phyloP scores from a whole-genome alignment of 257 asterid species.

The Solanum rostratum region DNA sequence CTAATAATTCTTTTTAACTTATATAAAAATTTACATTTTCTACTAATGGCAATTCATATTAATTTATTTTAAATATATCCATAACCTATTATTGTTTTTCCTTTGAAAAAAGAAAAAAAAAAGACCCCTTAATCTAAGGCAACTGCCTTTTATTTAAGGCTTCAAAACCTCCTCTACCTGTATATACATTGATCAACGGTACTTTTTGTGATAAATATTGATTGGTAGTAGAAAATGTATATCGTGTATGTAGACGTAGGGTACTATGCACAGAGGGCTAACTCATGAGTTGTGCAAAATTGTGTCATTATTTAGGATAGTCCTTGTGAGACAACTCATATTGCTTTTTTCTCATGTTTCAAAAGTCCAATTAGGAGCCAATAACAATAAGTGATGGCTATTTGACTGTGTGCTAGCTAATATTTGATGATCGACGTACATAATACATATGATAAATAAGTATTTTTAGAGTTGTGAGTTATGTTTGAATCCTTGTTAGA shows the following conservation, averaged over 20 bases:
- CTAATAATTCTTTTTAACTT: too few relatives aligned
- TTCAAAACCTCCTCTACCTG: too few relatives aligned
- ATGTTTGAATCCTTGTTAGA: neutral
- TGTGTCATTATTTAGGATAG: neutral
- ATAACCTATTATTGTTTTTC: too few relatives aligned
- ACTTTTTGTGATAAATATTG: too few relatives aligned
- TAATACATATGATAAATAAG: neutral
- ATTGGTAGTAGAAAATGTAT: too few relatives aligned
- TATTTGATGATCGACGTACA: neutral
- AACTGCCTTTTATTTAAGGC: too few relatives aligned
- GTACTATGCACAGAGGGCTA: neutral
- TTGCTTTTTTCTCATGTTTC: neutral
- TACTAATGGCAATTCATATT: too few relatives aligned
- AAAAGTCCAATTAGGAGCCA: neutral
- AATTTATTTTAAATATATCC: too few relatives aligned
- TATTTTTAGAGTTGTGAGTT: neutral
- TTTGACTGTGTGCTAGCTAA: accelerated
- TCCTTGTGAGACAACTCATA: neutral
- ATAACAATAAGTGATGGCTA: neutral
- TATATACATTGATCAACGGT: too few relatives aligned
- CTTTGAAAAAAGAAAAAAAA: too few relatives aligned
- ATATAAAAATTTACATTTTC: too few relatives aligned
- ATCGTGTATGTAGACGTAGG: neutral
- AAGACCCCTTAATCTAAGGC: too few relatives aligned
- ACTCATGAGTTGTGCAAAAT: neutral